These are phyloP conservation scores for Pseudonitzschia multiseries DNA, from an alignment of 108 stramenopile species.

Conservation along the genomic window DNA sequence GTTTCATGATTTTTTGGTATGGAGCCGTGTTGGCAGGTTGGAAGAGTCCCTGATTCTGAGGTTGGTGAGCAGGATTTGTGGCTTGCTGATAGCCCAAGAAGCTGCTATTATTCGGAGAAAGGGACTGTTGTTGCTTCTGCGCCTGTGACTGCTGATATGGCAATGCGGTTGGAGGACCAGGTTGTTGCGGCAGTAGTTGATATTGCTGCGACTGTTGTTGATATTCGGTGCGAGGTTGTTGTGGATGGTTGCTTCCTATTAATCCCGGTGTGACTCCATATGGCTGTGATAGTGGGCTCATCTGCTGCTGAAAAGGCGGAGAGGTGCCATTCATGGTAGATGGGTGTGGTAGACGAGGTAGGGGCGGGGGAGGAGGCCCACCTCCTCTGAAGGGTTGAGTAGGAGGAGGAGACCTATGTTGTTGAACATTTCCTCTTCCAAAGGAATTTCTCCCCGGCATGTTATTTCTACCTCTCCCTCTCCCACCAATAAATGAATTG, in stretches of 20 bases:
- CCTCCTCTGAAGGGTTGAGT: conserved; percentile 8
- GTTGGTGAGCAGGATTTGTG: not conserved
- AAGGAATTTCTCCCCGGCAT: not conserved
- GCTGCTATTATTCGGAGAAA: not conserved
- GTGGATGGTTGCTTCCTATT: not conserved
- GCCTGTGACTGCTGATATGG: conserved; percentile 2
- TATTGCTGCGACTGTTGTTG: not conserved
- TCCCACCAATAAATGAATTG: not conserved
- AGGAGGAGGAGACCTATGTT: conserved; percentile 16
- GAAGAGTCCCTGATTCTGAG: not conserved
- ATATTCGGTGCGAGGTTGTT: not conserved
- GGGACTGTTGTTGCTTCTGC: not conserved
- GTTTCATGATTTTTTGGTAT: conserved; percentile 5
- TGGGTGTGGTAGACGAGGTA: conserved; percentile 16
- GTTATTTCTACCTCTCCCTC: not conserved
- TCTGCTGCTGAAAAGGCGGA: conserved; percentile 13
- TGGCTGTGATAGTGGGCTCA: not conserved
- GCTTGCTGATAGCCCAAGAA: not conserved
- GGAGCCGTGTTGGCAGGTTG: not conserved
- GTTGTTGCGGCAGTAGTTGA: conserved; percentile 5
- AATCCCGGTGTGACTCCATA: not conserved
- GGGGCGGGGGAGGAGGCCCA: conserved; percentile 16
- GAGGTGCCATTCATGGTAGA: not conserved
- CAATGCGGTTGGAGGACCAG: conserved; percentile 1
- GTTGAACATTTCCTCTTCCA: conserved; percentile 1